Conservation (phyloP, 352 stramenopile species). For the Phytopythium helicoides region DNA sequence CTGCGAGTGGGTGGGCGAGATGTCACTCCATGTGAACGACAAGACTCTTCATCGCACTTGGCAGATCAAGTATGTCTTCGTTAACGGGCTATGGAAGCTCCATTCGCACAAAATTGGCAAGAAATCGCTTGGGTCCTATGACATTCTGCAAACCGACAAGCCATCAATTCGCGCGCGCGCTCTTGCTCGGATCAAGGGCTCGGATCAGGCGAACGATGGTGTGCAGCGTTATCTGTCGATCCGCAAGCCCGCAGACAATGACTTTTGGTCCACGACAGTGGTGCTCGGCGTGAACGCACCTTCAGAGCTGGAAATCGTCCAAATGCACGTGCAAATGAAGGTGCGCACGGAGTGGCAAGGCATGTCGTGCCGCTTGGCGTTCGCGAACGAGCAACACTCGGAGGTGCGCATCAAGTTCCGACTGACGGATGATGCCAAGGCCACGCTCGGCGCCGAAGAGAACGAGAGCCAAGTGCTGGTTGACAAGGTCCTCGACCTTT, state of each 20-base stretch:
- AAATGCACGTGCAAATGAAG: slow-evolving; percentile 16
- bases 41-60: slow-evolving; percentile 9
- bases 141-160: slow-evolving; percentile 29
- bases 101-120: slow-evolving; percentile 10
- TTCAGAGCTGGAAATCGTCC: slow-evolving; percentile 8
- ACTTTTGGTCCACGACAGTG: slow-evolving; percentile 25
- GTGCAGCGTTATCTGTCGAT: slow-evolving; percentile 23
- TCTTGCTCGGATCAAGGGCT: slow-evolving; percentile 13
- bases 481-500: slow-evolving; percentile 23
- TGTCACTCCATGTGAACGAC: slow-evolving; percentile 23
- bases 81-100: slow-evolving; percentile 29
- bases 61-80: slow-evolving; percentile 42
- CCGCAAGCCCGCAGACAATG: slow-evolving; percentile 8
- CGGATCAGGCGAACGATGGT: slow-evolving; percentile 6
- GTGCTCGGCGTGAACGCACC: slow-evolving; percentile 10
- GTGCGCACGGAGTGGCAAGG: slow-evolving; percentile 14
- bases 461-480: slow-evolving; percentile 25
- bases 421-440: slow-evolving; percentile 14
- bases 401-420: slow-evolving; percentile 34
- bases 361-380: slow-evolving; percentile 20
- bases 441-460: slow-evolving; percentile 12
- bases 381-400: slow-evolving; percentile 20
- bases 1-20: slow-evolving; percentile 7
- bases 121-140: slow-evolving; percentile 22
- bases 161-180: slow-evolving; percentile 35